A percentile compares a stretch with the other conserved stretches of the same genome.
phyloP scores from a whole-genome alignment of 805 yeast species.

The Zygoascus ofunaensis region DNA sequence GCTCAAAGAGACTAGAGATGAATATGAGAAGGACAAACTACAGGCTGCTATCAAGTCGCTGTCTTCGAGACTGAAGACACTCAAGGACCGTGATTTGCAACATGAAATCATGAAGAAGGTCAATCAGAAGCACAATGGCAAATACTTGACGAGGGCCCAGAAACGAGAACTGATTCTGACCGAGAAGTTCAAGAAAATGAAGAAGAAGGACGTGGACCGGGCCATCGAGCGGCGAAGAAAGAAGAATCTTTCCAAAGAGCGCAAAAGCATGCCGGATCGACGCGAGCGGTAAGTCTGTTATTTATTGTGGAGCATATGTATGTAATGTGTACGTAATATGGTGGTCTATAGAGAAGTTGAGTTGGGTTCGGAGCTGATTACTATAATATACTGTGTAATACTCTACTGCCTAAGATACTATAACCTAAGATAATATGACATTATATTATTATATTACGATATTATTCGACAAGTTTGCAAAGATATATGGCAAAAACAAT shows the following conservation, averaged over 20 bases:
- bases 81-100: slow-evolving; percentile 69
- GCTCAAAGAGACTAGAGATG: slow-evolving; percentile 38
- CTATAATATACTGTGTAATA: too few relatives aligned
- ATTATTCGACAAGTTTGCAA: too few relatives aligned
- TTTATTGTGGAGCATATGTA: not conserved
- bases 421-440: too few relatives aligned
- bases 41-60: slow-evolving; percentile 28
- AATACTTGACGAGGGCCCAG: slow-evolving; percentile 30
- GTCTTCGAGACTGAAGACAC: slow-evolving; percentile 42
- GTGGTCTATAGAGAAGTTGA: too few relatives aligned
- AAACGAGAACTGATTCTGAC: slow-evolving; percentile 29
- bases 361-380: too few relatives aligned
- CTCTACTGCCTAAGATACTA: too few relatives aligned
- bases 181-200: slow-evolving; percentile 31
- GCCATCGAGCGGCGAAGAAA: slow-evolving; percentile 29
- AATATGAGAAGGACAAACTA: slow-evolving; percentile 31
- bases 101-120: slow-evolving; percentile 60
- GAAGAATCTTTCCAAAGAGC: slow-evolving; percentile 32
- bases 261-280: slow-evolving; percentile 30
- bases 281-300: not conserved
- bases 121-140: slow-evolving; percentile 28
- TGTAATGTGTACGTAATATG: not conserved
- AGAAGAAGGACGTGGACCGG: slow-evolving; percentile 26
- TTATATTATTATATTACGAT: too few relatives aligned
- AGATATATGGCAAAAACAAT: too few relatives aligned